Conservation (phyloP, 2,329 filamentous ascomycete genomes). For the Elsinoe perseae region DNA sequence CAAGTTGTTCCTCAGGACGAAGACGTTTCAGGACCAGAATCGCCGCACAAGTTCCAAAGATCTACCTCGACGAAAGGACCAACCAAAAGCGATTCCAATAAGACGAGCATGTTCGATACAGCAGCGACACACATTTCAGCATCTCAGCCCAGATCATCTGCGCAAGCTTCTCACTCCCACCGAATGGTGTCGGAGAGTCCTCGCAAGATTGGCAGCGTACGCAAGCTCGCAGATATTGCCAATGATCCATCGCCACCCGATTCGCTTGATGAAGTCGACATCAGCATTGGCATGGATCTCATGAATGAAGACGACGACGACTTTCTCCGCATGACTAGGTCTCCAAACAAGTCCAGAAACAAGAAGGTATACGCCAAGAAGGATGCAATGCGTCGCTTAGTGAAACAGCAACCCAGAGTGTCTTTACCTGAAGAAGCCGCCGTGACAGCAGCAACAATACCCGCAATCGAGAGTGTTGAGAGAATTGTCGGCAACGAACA, state of each 20-base stretch:
- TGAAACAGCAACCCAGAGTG: not conserved
- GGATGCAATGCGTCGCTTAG: slow-evolving; percentile 13
- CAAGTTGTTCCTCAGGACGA: not conserved
- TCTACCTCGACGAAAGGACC: not conserved
- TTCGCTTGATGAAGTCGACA: slow-evolving; percentile 25
- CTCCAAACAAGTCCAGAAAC: slow-evolving; percentile 26
- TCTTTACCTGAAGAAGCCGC: not conserved
- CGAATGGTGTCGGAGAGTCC: slow-evolving; percentile 26
- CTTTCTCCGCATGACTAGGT: slow-evolving; percentile 26
- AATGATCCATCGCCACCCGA: slow-evolving; percentile 22
- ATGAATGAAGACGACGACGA: slow-evolving; percentile 33
- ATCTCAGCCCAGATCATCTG: slow-evolving; percentile 22
- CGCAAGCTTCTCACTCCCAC: slow-evolving; percentile 16
- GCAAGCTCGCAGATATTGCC: slow-evolving; percentile 28
- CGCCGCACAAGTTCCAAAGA: slow-evolving; percentile 17
- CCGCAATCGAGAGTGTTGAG: too few relatives aligned
- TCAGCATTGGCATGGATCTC: slow-evolving; percentile 28
- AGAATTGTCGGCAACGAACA: not conserved
- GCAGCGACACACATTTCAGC: slow-evolving; percentile 33
- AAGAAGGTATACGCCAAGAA: slow-evolving; percentile 23
- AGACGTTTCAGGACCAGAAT: not conserved
- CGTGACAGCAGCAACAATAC: not conserved
- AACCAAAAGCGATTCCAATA: not conserved
- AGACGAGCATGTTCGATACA: slow-evolving; percentile 27
- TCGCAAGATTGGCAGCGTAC: slow-evolving; percentile 26